phyloP scores from a whole-genome alignment of 192 early-diverging fungal species.

The Coemansia sp. region DNA sequence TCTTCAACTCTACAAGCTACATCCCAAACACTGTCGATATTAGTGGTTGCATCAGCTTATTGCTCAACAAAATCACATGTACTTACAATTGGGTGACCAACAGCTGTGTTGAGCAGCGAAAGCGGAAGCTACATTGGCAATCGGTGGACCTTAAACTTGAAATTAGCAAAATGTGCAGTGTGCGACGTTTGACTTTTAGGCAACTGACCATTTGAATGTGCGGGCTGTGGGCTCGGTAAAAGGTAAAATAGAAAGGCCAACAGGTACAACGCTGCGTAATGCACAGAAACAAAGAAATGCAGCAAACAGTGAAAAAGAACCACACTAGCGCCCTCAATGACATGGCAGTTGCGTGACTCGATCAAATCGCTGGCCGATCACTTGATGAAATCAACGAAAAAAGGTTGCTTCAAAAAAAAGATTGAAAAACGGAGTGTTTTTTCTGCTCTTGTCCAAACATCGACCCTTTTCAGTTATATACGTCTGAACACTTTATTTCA shows the following conservation, averaged over 20 bases:
- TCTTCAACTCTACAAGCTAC: slow-evolving; percentile 91
- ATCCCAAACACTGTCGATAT: background rate
- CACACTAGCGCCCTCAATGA: background rate
- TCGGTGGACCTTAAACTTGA: background rate
- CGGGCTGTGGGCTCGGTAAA: background rate
- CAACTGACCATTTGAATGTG: slow-evolving; percentile 11
- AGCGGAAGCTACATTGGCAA: slow-evolving; percentile 75
- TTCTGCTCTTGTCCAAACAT: slow-evolving; percentile 2
- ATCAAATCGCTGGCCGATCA: slow-evolving; percentile 12
- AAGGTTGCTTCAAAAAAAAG: slow-evolving; percentile 1
- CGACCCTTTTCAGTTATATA: background rate
- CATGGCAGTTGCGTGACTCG: background rate
- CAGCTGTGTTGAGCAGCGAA: slow-evolving; percentile 84
- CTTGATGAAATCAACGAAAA: background rate
- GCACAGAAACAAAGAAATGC: background rate
- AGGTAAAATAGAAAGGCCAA: background rate
- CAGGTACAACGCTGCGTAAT: background rate
- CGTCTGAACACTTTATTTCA: background rate
- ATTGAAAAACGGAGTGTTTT: background rate
- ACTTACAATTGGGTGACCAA: slow-evolving; percentile 76
- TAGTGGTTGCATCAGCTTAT: background rate
- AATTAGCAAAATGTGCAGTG: background rate
- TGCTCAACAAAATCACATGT: slow-evolving; percentile 16
- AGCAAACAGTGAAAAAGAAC: background rate
- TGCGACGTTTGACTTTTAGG: background rate